phyloP scores from a whole-genome alignment of 345 rosid species.

The Bruguiera gymnorhiza region DNA sequence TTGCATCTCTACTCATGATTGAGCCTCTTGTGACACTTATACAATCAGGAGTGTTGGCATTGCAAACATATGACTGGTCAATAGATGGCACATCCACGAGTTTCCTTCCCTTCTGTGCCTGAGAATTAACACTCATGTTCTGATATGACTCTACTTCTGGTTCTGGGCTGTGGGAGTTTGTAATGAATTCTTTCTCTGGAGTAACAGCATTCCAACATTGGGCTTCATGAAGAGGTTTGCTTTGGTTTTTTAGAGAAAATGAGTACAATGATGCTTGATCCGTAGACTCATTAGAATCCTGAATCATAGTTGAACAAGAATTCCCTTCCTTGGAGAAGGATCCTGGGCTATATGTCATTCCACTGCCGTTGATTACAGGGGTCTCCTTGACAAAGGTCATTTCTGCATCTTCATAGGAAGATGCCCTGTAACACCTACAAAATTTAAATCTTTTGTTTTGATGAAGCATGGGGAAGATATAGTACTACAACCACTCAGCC shows the following conservation, averaged over 20 bases:
- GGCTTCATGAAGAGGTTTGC: constrained; percentile 27
- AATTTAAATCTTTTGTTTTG: not conserved
- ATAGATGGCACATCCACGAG: constrained; percentile 32
- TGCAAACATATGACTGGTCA: constrained; percentile 26
- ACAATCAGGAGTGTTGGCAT: constrained; percentile 24
- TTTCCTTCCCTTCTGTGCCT: constrained; percentile 53
- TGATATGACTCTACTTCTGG: constrained; percentile 51
- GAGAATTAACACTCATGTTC: constrained; percentile 66
- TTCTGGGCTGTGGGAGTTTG: constrained; percentile 28
- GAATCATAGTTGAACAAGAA: constrained; percentile 48
- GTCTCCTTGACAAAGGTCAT: constrained; percentile 53
- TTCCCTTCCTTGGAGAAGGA: constrained; percentile 45
- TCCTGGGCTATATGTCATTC: constrained; percentile 42
- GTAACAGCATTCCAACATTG: constrained; percentile 36
- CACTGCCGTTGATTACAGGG: constrained; percentile 31
- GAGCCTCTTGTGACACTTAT: constrained; percentile 20
- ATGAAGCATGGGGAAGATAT: no score
- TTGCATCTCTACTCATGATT: constrained; percentile 26
- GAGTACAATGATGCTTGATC: constrained; percentile 43
- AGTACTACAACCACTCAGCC: no score
- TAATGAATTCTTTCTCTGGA: constrained; percentile 41
- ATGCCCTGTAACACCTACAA: constrained; percentile 51
- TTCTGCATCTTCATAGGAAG: constrained; percentile 51
- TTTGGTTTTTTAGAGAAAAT: constrained; percentile 30
- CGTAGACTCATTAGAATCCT: constrained; percentile 42